These are phyloP conservation scores for Begonia masoniana DNA, from an alignment of 306 rosid genomes.

Conservation along the genomic window DNA sequence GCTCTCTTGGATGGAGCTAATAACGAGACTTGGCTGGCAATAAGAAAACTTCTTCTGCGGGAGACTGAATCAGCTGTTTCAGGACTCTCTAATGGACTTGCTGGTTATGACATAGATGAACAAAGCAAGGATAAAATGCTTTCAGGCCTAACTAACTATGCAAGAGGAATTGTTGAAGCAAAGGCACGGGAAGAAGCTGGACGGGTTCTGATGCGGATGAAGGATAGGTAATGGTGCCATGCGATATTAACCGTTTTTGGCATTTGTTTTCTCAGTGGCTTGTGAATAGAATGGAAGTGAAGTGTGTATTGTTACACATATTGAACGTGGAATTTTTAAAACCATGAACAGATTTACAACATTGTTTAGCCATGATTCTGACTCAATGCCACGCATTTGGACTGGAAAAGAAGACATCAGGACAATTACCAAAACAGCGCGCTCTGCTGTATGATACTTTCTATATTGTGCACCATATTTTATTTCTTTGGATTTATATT, in stretches of 20 bases:
- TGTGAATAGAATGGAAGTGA: background rate
- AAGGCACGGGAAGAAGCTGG: constrained; percentile 83
- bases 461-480: background rate
- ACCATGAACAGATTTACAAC: constrained; percentile 54
- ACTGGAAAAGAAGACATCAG: constrained; percentile 77
- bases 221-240: constrained; percentile 49
- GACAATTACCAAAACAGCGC: constrained; percentile 64
- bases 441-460: constrained; percentile 36
- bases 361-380: constrained; percentile 64
- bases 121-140: constrained; percentile 35
- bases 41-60: constrained; percentile 54
- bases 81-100: constrained; percentile 29
- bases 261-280: constrained; percentile 2
- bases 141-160: constrained; percentile 39
- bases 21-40: constrained; percentile 59
- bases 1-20: constrained; percentile 60
- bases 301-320: background rate
- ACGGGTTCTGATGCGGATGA: constrained; percentile 66
- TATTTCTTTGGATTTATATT: background rate
- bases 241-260: constrained; percentile 3
- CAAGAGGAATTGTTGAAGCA: constrained; percentile 59
- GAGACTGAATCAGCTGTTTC: constrained; percentile 47
- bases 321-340: background rate
- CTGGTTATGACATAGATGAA: constrained; percentile 69
- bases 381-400: constrained; percentile 88